Percentiles rank a stretch among this genome's conserved stretches.
Conservation (phyloP, 768 basidiomycete genomes). For the Suillus placidus region DNA sequence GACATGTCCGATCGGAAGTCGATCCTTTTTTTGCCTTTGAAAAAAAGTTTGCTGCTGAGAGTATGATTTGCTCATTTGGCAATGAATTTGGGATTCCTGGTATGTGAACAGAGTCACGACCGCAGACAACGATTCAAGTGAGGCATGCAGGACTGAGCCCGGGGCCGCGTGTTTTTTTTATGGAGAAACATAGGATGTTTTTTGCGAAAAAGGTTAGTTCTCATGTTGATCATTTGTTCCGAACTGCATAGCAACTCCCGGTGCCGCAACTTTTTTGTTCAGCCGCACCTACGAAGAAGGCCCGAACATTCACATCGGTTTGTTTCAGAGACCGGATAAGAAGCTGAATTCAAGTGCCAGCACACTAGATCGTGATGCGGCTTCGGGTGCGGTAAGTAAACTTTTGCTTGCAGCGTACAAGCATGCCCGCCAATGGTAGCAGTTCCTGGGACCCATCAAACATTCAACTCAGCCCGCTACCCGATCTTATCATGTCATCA, state of each 20-base stretch:
- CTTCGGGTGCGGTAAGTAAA: background rate
- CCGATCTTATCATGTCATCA: constrained; percentile 16
- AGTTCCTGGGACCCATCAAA: constrained; percentile 17
- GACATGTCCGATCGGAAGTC: background rate
- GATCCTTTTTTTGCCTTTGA: background rate
- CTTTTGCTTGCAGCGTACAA: background rate
- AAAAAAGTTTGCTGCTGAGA: background rate
- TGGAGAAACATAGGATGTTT: constrained; percentile 9
- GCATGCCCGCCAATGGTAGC: constrained; percentile 6
- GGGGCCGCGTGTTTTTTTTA: constrained; percentile 9
- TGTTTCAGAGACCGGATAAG: constrained; percentile 1
- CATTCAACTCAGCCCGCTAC: constrained; percentile 17
- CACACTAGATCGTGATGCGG: constrained; percentile 1
- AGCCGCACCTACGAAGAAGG: background rate
- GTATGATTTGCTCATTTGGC: background rate
- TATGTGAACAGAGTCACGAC: background rate
- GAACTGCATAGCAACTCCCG: constrained; percentile 37
- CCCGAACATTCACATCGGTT: background rate
- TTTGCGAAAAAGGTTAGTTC: constrained; percentile 27
- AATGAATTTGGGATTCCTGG: background rate
- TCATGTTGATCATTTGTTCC: constrained; percentile 28
- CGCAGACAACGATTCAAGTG: background rate
- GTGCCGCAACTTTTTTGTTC: constrained; percentile 12
- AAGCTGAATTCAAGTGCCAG: background rate
- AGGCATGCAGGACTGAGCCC: background rate